Conservation (phyloP, 73 alveolate genomes). For the Blepharisma stoltei region DNA sequence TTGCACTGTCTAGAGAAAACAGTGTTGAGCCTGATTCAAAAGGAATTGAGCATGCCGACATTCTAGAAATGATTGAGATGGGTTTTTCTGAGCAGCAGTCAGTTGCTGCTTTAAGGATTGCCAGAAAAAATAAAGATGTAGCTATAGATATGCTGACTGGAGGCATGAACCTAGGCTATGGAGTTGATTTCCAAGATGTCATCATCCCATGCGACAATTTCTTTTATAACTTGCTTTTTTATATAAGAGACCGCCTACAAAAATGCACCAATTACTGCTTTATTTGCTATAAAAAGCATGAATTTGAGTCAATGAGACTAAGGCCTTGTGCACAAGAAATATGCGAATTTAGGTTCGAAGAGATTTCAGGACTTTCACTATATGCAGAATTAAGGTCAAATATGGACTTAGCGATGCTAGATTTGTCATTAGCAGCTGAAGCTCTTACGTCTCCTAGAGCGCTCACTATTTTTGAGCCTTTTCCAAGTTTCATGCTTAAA, state of each 20-base stretch:
- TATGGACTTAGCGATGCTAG: slow-evolving; percentile 32
- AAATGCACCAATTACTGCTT: slow-evolving; percentile 30
- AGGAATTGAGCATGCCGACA: slow-evolving; percentile 27
- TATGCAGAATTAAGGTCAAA: slow-evolving; percentile 41
- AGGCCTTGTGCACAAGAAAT: slow-evolving; percentile 35
- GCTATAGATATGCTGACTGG: slow-evolving; percentile 38
- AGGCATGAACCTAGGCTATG: not conserved
- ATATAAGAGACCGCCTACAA: slow-evolving; percentile 26
- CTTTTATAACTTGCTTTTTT: slow-evolving; percentile 29
- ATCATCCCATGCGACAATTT: slow-evolving; percentile 28
- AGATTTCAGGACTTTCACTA: slow-evolving; percentile 46
- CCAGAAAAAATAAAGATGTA: slow-evolving; percentile 27
- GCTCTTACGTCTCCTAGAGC: slow-evolving; percentile 46
- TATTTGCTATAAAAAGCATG: slow-evolving; percentile 31
- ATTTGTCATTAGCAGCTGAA: slow-evolving; percentile 43
- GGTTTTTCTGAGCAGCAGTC: slow-evolving; percentile 39
- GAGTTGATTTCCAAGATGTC: not conserved
- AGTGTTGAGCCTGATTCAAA: not conserved
- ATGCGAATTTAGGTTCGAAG: slow-evolving; percentile 57
- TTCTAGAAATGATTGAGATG: slow-evolving; percentile 33
- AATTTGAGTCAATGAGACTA: slow-evolving; percentile 25
- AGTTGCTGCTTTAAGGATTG: slow-evolving; percentile 24
- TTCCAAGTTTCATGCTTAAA: slow-evolving; percentile 55
- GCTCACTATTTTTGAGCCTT: slow-evolving; percentile 49
- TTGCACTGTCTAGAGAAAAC: not conserved